Conservation (phyloP, 768 basidiomycete species). For the Punctularia strigosozonata region DNA sequence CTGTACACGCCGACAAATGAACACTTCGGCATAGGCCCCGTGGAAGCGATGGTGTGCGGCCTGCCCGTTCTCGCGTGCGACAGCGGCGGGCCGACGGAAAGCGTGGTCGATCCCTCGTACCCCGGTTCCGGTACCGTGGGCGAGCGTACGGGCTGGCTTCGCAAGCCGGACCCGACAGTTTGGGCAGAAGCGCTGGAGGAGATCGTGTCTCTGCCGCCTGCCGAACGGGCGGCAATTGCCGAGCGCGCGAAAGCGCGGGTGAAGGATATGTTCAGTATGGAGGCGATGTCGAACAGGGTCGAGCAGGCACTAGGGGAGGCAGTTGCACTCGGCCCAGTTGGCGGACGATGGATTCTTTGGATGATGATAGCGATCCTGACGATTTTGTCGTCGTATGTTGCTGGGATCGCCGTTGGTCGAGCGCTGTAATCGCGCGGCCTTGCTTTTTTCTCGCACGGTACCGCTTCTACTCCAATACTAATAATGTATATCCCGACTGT, state of each 20-base stretch:
- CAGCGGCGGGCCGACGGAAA: slow-evolving; percentile 87
- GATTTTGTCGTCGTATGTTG: no score
- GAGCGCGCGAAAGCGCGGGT: slow-evolving; percentile 51
- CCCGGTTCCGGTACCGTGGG: slow-evolving; percentile 15
- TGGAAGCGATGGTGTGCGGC: slow-evolving; percentile 90
- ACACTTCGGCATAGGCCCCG: slow-evolving; percentile 94
- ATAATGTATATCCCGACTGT: no score
- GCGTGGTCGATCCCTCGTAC: slow-evolving; percentile 37
- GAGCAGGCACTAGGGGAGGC: slow-evolving; percentile 46
- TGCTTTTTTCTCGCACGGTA: no score
- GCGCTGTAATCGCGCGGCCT: no score
- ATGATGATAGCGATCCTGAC: no score
- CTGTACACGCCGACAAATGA: slow-evolving; percentile 94
- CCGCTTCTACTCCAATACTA: no score
- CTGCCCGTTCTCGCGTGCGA: slow-evolving; percentile 83
- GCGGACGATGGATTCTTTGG: no score
- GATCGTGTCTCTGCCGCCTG: slow-evolving; percentile 34
- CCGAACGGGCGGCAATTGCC: slow-evolving; percentile 36
- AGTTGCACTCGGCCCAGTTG: slow-evolving; percentile 39
- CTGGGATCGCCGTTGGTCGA: no score
- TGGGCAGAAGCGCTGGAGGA: slow-evolving; percentile 66
- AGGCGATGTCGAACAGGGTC: slow-evolving; percentile 54
- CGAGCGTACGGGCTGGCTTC: slow-evolving; percentile 70
- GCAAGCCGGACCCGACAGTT: slow-evolving; percentile 40
- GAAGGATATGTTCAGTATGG: slow-evolving; percentile 57